Conservation (phyloP, 1,284 basidiomycete species). For the Malassezia dermatis region DNA sequence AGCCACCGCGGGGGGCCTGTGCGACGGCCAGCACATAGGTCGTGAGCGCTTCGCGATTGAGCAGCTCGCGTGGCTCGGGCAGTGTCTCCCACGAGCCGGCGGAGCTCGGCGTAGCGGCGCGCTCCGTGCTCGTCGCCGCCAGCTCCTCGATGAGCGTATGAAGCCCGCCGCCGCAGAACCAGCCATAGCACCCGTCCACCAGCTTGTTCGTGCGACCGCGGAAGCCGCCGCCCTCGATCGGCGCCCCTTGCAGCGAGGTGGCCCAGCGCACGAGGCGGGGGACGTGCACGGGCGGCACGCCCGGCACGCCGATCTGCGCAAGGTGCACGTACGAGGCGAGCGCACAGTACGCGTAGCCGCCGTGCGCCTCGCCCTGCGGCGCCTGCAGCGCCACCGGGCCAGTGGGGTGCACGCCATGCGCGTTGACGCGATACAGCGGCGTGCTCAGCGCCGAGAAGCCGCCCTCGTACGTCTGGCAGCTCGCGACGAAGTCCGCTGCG, state of each 20-base stretch:
- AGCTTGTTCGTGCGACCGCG: slow-evolving; percentile 90
- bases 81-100: slow-evolving; percentile 4
- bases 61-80: slow-evolving; percentile 18
- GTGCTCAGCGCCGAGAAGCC: slow-evolving; percentile 80
- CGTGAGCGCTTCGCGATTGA: slow-evolving; percentile 59
- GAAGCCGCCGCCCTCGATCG: slow-evolving; percentile 81
- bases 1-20: slow-evolving; percentile 61
- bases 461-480: slow-evolving; percentile 95
- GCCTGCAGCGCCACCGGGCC: slow-evolving; percentile 45
- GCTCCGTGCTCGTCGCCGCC: background rate
- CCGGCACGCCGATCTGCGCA: slow-evolving; percentile 50
- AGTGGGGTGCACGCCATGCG: slow-evolving; percentile 3
- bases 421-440: slow-evolving; percentile 51
- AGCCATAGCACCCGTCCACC: slow-evolving; percentile 95
- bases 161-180: slow-evolving; percentile 87
- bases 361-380: slow-evolving; percentile 83
- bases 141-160: slow-evolving; percentile 66
- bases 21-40: slow-evolving; percentile 77
- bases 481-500: slow-evolving; percentile 53
- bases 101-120: background rate
- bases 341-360: slow-evolving; percentile 91
- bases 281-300: slow-evolving; percentile 55
- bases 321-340: slow-evolving; percentile 74
- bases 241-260: slow-evolving; percentile 71
- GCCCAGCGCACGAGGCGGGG: slow-evolving; percentile 68